A percentile compares a stretch with the other conserved stretches of the same genome.
Evolutionary conservation across 2,329 filamentous ascomycete genomes (phyloP).

Genomic region (Myriosclerotinia curreyana): DNA sequence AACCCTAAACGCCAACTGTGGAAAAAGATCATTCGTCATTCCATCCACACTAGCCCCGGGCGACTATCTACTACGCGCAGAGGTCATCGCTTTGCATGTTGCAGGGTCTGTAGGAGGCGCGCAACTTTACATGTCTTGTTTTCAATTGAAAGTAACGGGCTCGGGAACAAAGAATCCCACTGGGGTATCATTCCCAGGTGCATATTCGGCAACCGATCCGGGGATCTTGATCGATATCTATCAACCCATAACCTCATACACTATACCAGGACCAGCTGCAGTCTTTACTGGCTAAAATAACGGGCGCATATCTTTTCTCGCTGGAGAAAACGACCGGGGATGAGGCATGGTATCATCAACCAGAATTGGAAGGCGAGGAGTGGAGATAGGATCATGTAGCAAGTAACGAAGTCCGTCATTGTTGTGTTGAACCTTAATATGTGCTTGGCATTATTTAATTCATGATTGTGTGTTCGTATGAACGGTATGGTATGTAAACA

Average conservation of each 20-base stretch:
- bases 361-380: neutral
- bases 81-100: constrained; percentile 54
- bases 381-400: neutral
- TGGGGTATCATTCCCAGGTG: constrained; percentile 11
- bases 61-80: constrained; percentile 54
- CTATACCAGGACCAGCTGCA: constrained; percentile 37
- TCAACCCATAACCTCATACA: constrained; percentile 31
- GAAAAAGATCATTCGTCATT: constrained; percentile 50
- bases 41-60: constrained; percentile 52
- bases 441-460: neutral
- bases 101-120: constrained; percentile 43
- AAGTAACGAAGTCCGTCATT: neutral
- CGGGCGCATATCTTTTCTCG: neutral
- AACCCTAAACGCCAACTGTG: constrained; percentile 41
- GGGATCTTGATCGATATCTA: constrained; percentile 49
- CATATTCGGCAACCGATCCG: constrained; percentile 40
- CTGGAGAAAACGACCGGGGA: neutral
- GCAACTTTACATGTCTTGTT: constrained; percentile 43
- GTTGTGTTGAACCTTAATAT: neutral
- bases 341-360: neutral
- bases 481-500: neutral
- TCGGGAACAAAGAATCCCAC: constrained; percentile 7
- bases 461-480: neutral
- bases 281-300: constrained; percentile 20
- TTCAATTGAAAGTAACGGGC: constrained; percentile 16